Evolutionary conservation across 108 stramenopile species (phyloP), one percentile per base, ranked within the genome.

Genomic region (Pseudonitzschia multistriata): DNA sequence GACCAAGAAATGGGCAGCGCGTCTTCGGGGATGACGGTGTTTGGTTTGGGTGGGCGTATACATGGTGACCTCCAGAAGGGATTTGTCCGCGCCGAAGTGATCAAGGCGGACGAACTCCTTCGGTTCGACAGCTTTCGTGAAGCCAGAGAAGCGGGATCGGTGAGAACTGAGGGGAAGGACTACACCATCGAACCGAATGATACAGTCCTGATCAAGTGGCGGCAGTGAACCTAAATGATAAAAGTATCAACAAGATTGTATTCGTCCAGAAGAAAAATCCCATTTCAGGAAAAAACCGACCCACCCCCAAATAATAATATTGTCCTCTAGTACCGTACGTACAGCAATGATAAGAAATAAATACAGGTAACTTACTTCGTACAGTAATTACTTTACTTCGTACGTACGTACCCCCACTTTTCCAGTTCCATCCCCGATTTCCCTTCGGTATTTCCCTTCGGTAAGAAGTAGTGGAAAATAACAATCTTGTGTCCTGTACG

Each of bases 11-110:
- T 4, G n/a, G 33, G 57, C 29, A 15, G 1, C 5, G 94, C 95
- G 6, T 91, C 96, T 70, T 95, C 95, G 15, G 95, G 49, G 37
- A 49, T 81, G 24, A 81, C 77, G 13, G 83, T 81, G 22, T 53
- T 65, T 45, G 82, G 73, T 25, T 74, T 89, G 14, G 85, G 85
- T 13, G 78, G 82, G 11, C 73, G 80, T 31, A 70, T 97, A 57
- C 97, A 97, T 85, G 86, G 89, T n/a, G 95, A 96, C 66, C 93
- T 98, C 68, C 81, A 88, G 64, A 78, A 82, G 27, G 93, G 96
- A 33, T 98, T 98, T 71, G 94, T 97, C 67, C 84, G 85, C 3
- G 97, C 97, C 19, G 96, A 97, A 60, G 83, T 89, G 19, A 74
- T 76, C 8, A 42, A 56, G 47, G 82, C 84, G 17, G 11, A 31